Conservation (phyloP, 2,329 filamentous ascomycete genomes). For the Blastomyces silverae region DNA sequence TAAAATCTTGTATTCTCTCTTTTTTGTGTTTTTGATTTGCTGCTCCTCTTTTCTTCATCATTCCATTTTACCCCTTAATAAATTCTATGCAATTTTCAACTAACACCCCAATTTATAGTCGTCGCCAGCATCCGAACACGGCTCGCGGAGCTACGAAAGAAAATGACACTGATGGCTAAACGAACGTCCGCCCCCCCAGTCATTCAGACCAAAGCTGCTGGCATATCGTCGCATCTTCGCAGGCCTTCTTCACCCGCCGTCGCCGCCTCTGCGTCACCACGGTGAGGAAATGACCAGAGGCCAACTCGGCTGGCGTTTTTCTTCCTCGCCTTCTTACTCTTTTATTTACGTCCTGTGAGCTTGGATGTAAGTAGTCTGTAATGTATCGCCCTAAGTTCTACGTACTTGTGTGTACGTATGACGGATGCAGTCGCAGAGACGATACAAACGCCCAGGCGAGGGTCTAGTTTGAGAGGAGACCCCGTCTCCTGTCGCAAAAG, state of each 20-base stretch:
- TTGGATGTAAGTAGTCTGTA: no score
- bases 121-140: slow-evolving; percentile 46
- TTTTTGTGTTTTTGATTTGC: slow-evolving; percentile 1
- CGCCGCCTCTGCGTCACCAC: slow-evolving; percentile 31
- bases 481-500: no score
- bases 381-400: no score
- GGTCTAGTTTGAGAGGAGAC: no score
- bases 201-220: slow-evolving; percentile 25
- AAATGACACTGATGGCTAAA: slow-evolving; percentile 44
- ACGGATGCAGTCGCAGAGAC: no score
- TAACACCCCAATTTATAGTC: slow-evolving; percentile 29
- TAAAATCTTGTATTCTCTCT: background rate
- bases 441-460: no score
- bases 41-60: background rate
- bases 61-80: background rate
- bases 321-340: background rate
- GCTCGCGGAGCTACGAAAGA: slow-evolving; percentile 44
- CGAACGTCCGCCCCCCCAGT: slow-evolving; percentile 41
- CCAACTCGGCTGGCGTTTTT: background rate
- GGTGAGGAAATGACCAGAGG: background rate
- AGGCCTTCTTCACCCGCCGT: slow-evolving; percentile 31
- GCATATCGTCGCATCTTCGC: slow-evolving; percentile 23
- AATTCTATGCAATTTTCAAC: background rate
- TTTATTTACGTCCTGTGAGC: background rate
- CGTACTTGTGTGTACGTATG: no score